Evolutionary conservation across 495 filamentous ascomycete genomes (phyloP), one percentile per base, ranked within the genome.

Genomic region (Aspergillus affinis): DNA sequence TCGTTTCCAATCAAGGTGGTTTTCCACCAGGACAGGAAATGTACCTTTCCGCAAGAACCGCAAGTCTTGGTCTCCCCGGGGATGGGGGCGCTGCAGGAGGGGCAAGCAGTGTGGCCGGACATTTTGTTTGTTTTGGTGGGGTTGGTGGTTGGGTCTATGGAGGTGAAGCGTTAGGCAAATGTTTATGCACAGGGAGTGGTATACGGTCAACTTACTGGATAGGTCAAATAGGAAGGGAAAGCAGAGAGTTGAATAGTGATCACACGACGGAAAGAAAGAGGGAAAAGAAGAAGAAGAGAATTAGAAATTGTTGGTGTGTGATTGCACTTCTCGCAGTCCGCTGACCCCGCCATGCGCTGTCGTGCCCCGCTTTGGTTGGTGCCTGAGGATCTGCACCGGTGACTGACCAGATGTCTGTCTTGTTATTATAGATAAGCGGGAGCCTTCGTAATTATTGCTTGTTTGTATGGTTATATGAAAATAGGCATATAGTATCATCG

Each of bases 1-100:
- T 26, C 29, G 48, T 61, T 15, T 27, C 20, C 30, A 8, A 26
- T 13, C 12, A 26, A 48, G n/a, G 45, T 47, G 10, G 3, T 9
- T 2, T 26, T 26, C 23, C 23, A 26, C 23, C 23, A 6, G 21
- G 18, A 57, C 26, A 49, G 48, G 2, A 60, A 48, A 57, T 66
- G 58, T 61, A 77, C 74, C 53, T 58, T 68, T 57, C 72, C 72
- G 59, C 74, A 77, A 21, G 68, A 66, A 29, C 23, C 19, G 64
- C 74, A 77, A 47, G 62, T 73, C 71, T 77, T 77, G 29, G 26
- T 65, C 8, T 61, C 69, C 46, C 68, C 66, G 7, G 54, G 7
- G 56, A 73, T 75, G 46, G 45, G 29, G 23, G 69, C 70, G 30
- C 68, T 68, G 66, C 72, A 77, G 17, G 63, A 66, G 54, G 74